A percentile compares a stretch with the other conserved stretches of the same genome.
phyloP scores from a whole-genome alignment of 768 basidiomycete genomes.

The Clathrus columnatus region DNA sequence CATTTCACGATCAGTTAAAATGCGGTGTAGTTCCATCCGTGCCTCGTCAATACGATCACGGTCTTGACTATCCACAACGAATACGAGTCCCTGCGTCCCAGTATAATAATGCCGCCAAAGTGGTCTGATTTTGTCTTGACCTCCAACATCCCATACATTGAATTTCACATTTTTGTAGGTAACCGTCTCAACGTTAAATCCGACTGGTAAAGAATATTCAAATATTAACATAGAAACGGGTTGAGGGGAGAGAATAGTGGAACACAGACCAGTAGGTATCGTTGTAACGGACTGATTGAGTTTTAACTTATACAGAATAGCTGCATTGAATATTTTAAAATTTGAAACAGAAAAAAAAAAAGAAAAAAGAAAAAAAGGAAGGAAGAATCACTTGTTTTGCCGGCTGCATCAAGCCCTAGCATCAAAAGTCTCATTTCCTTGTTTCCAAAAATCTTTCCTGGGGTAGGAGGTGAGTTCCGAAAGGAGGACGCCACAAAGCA shows the following conservation, averaged over 20 bases:
- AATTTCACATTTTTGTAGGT: constrained; percentile 98
- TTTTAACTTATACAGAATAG: constrained; percentile 98
- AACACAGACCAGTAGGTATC: constrained; percentile 77
- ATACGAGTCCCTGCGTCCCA: constrained; percentile 96
- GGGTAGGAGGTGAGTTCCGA: constrained; percentile 2
- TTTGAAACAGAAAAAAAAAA: constrained; percentile 12
- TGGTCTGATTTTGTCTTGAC: constrained; percentile 99
- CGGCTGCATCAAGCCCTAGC: constrained; percentile 95
- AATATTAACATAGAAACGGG: background rate
- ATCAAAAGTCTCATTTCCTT: constrained; percentile 98
- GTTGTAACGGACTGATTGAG: constrained; percentile 98
- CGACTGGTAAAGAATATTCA: constrained; percentile 45
- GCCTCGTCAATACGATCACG: constrained; percentile 94
- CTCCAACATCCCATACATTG: constrained; percentile 95
- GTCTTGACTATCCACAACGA: constrained; percentile 96
- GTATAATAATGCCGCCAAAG: constrained; percentile 99
- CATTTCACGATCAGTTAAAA: constrained; percentile 96
- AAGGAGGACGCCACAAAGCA: constrained; percentile 2
- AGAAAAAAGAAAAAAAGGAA: background rate
- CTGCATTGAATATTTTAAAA: constrained; percentile 33
- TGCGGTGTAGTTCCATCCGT: constrained; percentile 89
- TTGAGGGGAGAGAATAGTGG: background rate
- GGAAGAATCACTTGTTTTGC: constrained; percentile 78
- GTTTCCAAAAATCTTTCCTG: constrained; percentile 93
- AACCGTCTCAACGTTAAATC: constrained; percentile 98